phyloP scores from a whole-genome alignment of 1,284 basidiomycete species.

The Gomphus bonarii region DNA sequence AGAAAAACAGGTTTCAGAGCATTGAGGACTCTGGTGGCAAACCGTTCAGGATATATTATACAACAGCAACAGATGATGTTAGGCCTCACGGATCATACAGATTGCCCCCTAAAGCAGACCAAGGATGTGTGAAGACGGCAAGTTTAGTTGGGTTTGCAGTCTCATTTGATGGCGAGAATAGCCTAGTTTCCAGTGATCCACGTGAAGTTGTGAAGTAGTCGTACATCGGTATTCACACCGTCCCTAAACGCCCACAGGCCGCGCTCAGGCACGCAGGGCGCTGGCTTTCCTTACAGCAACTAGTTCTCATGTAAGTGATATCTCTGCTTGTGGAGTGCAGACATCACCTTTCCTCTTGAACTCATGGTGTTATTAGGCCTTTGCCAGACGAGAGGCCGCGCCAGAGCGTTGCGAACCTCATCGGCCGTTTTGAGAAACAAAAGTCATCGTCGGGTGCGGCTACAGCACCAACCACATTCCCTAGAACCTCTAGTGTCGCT shows the following conservation, averaged over 20 bases:
- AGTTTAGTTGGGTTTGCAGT: slow-evolving; percentile 9
- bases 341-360: not conserved
- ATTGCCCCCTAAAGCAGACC: slow-evolving; percentile 67
- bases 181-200: slow-evolving; percentile 9
- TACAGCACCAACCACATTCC: not conserved
- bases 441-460: slow-evolving; percentile 32
- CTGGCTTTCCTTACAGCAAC: not conserved
- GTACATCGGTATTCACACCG: not conserved
- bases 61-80: not conserved
- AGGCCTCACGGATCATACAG: slow-evolving; percentile 61
- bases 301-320: slow-evolving; percentile 3
- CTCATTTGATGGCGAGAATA: slow-evolving; percentile 2
- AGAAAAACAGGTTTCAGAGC: slow-evolving; percentile 26
- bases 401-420: slow-evolving; percentile 70
- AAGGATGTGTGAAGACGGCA: slow-evolving; percentile 64
- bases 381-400: slow-evolving; percentile 76
- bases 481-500: slow-evolving; percentile 43
- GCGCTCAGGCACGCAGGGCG: not conserved
- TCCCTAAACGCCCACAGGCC: slow-evolving; percentile 1
- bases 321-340: not conserved
- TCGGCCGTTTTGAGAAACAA: slow-evolving; percentile 72
- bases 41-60: slow-evolving; percentile 13
- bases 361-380: slow-evolving; percentile 37
- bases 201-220: slow-evolving; percentile 9
- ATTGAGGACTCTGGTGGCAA: slow-evolving; percentile 27